phyloP scores from a whole-genome alignment of 2,329 filamentous ascomycete species.

The Aschersonia sp. region DNA sequence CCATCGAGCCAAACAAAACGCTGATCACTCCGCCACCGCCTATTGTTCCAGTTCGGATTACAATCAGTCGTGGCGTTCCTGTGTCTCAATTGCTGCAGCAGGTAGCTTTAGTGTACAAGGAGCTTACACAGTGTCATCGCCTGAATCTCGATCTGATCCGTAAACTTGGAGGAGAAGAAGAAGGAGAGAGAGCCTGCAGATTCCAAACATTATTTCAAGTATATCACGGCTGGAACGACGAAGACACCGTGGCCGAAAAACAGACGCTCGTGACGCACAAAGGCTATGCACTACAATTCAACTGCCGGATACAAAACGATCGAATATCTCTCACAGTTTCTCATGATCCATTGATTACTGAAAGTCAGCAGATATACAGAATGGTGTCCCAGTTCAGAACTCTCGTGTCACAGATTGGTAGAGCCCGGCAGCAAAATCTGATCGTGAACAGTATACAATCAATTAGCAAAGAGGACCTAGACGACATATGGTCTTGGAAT shows the following conservation, averaged over 20 bases:
- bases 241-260: background rate
- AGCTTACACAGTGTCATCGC: background rate
- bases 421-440: background rate
- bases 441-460: background rate
- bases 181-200: background rate
- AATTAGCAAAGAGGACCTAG: slow-evolving; percentile 1
- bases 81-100: background rate
- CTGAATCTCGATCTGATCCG: background rate
- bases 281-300: background rate
- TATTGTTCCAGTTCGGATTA: background rate
- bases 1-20: background rate
- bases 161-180: background rate
- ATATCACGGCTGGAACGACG: background rate
- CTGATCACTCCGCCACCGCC: background rate
- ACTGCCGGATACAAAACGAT: background rate
- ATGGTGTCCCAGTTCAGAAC: background rate
- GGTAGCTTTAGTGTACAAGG: background rate
- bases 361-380: background rate
- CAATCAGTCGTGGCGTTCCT: background rate
- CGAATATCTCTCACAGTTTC: background rate
- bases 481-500: slow-evolving; percentile 3
- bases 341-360: background rate
- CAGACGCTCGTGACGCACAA: background rate
- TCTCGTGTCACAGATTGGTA: background rate
- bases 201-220: background rate